Evolutionary conservation across 495 filamentous ascomycete species (phyloP), one percentile per base, ranked within the genome.

Genomic region (Cercophora samala): DNA sequence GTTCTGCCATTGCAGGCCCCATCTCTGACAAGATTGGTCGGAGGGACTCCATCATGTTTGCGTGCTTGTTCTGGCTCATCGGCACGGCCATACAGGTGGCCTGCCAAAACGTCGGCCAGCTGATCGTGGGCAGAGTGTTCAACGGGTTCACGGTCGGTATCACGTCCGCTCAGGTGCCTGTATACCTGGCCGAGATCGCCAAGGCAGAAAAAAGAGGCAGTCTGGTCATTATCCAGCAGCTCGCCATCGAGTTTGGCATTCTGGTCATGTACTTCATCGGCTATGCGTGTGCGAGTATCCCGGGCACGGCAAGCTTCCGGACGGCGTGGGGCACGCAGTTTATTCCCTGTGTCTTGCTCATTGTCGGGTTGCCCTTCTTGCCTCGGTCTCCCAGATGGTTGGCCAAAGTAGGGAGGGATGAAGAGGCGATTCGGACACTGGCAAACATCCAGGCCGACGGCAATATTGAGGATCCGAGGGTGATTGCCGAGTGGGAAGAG

Each of bases 161-260:
- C 67, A 91, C 89, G 1, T 91, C 88, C 1, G 90, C 89, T 1
- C 90, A 92, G 69, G 90, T 91, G 0, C 89, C 88, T n/a, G 90
- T 93, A n/a, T 93, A 92, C 75, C 83, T 92, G 3, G 89, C 89
- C 54, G 90, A 93, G 72, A 85, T 92, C 51, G 85, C 90, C 5
- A 86, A 86, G 60, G 85, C 87, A 23, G 84, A 87, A 51, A 88
- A 88, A 75, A 82, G 85, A 24, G 90, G 90, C 37, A 86, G 85
- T 0, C 84, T 93, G 59, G 86, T 92, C 60, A 85, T 89, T 55
- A 90, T 91, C 66, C 90, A 92, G 69, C 90, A 92, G 76, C 84
- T 88, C 69, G 88, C 90, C 24, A 91, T 93, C 60, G 89, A 90
- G 80, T 90, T 86, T 81, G 89, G 89, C 60, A 85, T 85, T 64